Evolutionary conservation across 2,329 filamentous ascomycete genomes (phyloP).

Genomic region (Fusarium pseudonygamai): DNA sequence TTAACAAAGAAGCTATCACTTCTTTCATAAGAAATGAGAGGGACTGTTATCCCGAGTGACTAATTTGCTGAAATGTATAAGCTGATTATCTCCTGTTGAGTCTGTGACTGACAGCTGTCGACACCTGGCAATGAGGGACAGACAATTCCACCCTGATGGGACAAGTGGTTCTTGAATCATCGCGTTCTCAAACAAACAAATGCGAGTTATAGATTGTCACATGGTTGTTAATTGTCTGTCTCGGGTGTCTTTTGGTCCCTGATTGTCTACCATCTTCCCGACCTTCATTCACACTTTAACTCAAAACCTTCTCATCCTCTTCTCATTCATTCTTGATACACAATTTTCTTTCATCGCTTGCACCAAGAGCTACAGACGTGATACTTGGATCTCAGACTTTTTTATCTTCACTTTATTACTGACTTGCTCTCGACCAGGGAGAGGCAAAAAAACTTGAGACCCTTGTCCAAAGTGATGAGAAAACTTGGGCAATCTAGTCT

Average conservation of each 20-base stretch:
- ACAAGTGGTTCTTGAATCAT: not conserved
- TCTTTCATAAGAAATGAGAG: not conserved
- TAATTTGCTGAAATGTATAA: not conserved
- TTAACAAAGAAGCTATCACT: too few species aligned
- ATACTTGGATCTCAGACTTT: not conserved
- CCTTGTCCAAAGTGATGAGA: too few species aligned
- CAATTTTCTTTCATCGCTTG: not conserved
- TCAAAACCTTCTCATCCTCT: not conserved
- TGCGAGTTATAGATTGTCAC: not conserved
- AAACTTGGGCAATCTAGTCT: too few species aligned
- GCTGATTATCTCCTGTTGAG: not conserved
- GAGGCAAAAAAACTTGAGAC: too few species aligned
- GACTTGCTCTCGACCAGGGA: not conserved
- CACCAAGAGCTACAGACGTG: not conserved
- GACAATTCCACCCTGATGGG: not conserved
- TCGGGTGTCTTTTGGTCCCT: not conserved
- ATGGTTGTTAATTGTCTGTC: not conserved
- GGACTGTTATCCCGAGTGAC: not conserved
- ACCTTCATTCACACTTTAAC: not conserved
- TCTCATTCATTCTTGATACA: not conserved
- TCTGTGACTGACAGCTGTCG: not conserved
- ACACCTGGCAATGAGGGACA: not conserved
- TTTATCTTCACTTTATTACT: not conserved
- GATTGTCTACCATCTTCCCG: not conserved
- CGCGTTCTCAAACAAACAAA: not conserved